A percentile compares a stretch with the other conserved stretches of the same genome.
These are phyloP conservation scores for Fraxinus americana DNA, from an alignment of 257 asterid genomes.

Conservation along the genomic window DNA sequence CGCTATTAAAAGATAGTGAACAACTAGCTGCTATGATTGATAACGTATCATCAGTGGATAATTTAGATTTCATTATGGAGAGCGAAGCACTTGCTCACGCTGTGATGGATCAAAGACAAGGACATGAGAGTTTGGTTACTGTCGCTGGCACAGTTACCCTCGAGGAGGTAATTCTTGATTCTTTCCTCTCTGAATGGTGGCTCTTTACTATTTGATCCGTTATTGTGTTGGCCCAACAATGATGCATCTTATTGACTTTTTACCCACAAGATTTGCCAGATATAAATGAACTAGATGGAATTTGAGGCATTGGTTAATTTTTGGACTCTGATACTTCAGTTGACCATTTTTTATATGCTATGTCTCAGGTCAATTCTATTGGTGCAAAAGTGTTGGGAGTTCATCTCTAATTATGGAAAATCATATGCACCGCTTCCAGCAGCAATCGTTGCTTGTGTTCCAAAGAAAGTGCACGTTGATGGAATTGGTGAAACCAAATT, in stretches of 20 bases:
- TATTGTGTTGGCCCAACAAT: slow-evolving; percentile 4
- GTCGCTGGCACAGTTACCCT: slow-evolving; percentile 88
- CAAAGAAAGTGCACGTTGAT: slow-evolving; percentile 75
- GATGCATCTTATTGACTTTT: neutral
- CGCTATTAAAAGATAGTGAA: slow-evolving; percentile 93
- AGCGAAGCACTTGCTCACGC: no score
- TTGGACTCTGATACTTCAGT: slow-evolving; percentile 19
- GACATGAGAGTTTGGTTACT: slow-evolving; percentile 89
- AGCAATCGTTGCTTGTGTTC: slow-evolving; percentile 98
- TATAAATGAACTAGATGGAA: neutral
- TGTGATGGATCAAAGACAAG: slow-evolving; percentile 98
- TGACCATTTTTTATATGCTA: slow-evolving; percentile 19
- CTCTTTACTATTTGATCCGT: slow-evolving; percentile 7
- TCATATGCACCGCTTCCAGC: slow-evolving; percentile 93
- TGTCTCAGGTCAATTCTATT: slow-evolving; percentile 77
- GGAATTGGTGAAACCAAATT: slow-evolving; percentile 89
- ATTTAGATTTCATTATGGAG: no score
- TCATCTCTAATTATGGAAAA: slow-evolving; percentile 88
- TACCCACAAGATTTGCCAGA: neutral
- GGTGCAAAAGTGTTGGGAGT: slow-evolving; percentile 95
- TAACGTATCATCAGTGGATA: slow-evolving; percentile 95
- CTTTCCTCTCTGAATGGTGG: slow-evolving; percentile 24
- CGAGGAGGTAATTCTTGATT: slow-evolving; percentile 70
- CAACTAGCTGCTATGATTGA: slow-evolving; percentile 99
- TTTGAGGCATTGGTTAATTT: neutral